A percentile compares a stretch with the other conserved stretches of the same genome.
Conservation (phyloP, 129 eudicot genomes). For the Pseudognaphalium luteoalbum region DNA sequence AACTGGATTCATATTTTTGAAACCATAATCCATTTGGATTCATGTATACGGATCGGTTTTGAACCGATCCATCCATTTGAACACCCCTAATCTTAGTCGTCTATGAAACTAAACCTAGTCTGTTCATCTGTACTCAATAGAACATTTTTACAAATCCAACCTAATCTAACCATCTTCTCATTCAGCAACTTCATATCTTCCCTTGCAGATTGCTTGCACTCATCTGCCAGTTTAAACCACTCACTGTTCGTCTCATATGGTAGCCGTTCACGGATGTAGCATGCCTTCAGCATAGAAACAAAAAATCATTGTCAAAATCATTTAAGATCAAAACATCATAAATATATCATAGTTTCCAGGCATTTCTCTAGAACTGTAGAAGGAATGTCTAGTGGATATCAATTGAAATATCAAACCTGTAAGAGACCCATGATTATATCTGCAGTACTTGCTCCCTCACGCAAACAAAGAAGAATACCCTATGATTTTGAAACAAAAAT, state of each 20-base stretch:
- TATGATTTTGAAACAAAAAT: constrained; percentile 24
- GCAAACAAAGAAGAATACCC: constrained; percentile 78
- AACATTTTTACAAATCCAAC: constrained; percentile 79
- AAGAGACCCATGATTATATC: constrained; percentile 73
- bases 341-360: neutral
- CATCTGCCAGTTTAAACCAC: constrained; percentile 57
- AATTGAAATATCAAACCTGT: constrained; percentile 44
- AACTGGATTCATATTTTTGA: too few relatives aligned
- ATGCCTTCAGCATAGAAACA: constrained; percentile 44
- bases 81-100: constrained; percentile 43
- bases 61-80: too few relatives aligned
- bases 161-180: constrained; percentile 51
- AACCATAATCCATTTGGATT: too few relatives aligned
- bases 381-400: neutral
- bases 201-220: constrained; percentile 57
- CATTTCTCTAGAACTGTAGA: neutral
- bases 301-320: neutral
- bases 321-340: neutral
- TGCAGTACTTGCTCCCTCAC: constrained; percentile 76
- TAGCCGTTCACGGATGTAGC: constrained; percentile 63
- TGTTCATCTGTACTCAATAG: constrained; percentile 70
- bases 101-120: constrained; percentile 65
- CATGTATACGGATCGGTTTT: too few relatives aligned
- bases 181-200: constrained; percentile 40
- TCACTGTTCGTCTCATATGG: constrained; percentile 28